Evolutionary conservation across 805 yeast species (phyloP), one percentile per base, ranked within the genome.

Genomic region (Wickerhamiella allomyrinae): DNA sequence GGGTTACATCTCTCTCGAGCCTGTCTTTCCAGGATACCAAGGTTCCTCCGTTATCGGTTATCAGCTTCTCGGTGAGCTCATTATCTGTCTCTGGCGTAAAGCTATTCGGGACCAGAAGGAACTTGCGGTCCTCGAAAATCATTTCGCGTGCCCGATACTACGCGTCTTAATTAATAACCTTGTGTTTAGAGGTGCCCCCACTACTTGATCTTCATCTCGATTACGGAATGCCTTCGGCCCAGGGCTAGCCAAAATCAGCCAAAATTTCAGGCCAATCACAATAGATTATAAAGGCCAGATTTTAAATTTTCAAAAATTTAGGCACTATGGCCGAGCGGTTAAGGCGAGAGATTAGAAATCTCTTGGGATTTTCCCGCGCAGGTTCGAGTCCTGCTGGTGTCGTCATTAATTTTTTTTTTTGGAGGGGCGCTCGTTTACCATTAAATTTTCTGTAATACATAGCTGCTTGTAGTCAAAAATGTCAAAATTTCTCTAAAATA

Each of bases 1-100:
- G 55, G 13, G 55, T 45, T 60, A 52, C 77, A 15, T 49, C 50
- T 20, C 51, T 45, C 22, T 47, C 49, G 6, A 48, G 46, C 11
- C 56, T 49, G 40, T 47, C 56, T 24, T 44, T 45, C 57, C 57
- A 53, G 20, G 40, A 29, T 7, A 48, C 49, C 13, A 53, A 40
- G 14, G 47, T 45, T 17, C 57, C 57, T 14, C 51, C 52, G 22
- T 52, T 33, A 2, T 42, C 45, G 1, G 21, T 31, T 14, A 53
- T 48, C 13, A 47, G 40, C 19, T 38, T 41, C 19, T 37, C 42
- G 3, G 46, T 36, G 13, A 41, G 45, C 13, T 47, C 47, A 13
- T 40, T 15, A 35, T 44, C 34, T 5, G 39, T 38, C 14, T 33
- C 41, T 8, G 33, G 36, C 14, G 31, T 46, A 7, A 31, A 41